A percentile compares a stretch with the other conserved stretches of the same genome.
Conservation (phyloP, 495 filamentous ascomycete species). For the Xylaria longipes region DNA sequence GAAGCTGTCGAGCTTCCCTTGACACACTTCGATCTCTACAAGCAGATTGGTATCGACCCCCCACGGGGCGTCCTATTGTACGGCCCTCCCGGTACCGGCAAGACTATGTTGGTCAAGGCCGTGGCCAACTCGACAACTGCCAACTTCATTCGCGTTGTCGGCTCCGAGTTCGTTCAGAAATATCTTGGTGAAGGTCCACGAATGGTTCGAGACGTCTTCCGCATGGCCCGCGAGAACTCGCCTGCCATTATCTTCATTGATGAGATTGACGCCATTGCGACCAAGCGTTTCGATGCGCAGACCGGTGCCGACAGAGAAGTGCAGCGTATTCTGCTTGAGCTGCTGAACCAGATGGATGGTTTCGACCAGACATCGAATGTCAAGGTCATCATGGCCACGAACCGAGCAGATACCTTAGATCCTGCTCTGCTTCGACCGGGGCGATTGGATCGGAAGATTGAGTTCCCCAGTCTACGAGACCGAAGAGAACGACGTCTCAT, state of each 20-base stretch:
- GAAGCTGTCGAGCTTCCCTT: conserved; percentile 96
- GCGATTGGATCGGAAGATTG: conserved; percentile 96
- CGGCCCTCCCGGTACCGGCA: conserved; percentile 94
- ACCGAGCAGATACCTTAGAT: conserved; percentile 95
- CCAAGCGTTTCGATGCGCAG: conserved; percentile 98
- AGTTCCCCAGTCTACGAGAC: conserved; percentile 91
- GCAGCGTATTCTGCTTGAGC: conserved; percentile 94
- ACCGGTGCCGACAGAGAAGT: conserved; percentile 97
- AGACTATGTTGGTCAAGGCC: conserved; percentile 98
- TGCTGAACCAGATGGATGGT: conserved; percentile 99
- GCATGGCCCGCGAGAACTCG: conserved; percentile 98
- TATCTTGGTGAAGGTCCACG: conserved; percentile 96
- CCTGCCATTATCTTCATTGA: conserved; percentile 99
- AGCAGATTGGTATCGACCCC: conserved; percentile 97
- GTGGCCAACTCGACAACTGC: conserved; percentile 98
- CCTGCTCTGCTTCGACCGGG: conserved; percentile 93
- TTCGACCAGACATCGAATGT: conserved; percentile 99
- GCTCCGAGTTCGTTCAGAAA: conserved; percentile 98
- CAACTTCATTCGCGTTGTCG: conserved; percentile 97
- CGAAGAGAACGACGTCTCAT: conserved; percentile 93
- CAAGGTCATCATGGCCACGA: conserved; percentile 99
- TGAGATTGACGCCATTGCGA: conserved; percentile 98
- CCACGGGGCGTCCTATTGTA: conserved; percentile 95
- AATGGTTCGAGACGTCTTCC: conserved; percentile 99
- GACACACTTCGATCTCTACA: conserved; percentile 97